A percentile compares a stretch with the other conserved stretches of the same genome.
Evolutionary conservation across 148 eudicot genomes (phyloP).

Genomic region (Rhododendron vialii): DNA sequence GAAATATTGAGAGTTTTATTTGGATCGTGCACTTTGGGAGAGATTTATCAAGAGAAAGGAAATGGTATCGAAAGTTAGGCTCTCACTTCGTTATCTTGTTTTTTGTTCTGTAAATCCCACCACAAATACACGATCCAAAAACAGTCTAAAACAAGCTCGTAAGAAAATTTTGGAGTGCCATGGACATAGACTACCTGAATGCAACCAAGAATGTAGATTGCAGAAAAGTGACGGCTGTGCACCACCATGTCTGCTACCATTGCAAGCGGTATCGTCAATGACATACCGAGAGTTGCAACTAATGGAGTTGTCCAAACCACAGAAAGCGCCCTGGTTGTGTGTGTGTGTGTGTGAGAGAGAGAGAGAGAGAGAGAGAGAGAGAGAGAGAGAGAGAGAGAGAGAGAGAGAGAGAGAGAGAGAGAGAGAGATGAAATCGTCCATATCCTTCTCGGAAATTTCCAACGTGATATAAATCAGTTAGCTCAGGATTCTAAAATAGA

Average conservation of each 20-base stretch:
- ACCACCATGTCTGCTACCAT: slow-evolving; percentile 43
- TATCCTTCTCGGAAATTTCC: neutral
- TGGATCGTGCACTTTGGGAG: neutral
- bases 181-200: slow-evolving; percentile 20
- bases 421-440: neutral
- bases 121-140: neutral
- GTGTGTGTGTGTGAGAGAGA: neutral
- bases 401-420: neutral
- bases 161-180: neutral
- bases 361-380: neutral
- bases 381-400: neutral
- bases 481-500: neutral
- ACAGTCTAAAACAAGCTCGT: neutral
- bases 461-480: neutral
- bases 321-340: slow-evolving; percentile 32
- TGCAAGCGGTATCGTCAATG: slow-evolving; percentile 43
- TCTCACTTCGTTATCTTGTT: neutral
- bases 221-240: slow-evolving; percentile 33
- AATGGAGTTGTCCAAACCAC: slow-evolving; percentile 47
- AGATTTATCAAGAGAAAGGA: neutral
- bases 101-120: neutral
- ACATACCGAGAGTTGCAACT: slow-evolving; percentile 37
- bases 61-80: neutral
- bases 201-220: slow-evolving; percentile 37
- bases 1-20: neutral